A percentile compares a stretch with the other conserved stretches of the same genome.
Conservation (phyloP, 495 filamentous ascomycete species). For the Pseudotulostoma volvatum region DNA sequence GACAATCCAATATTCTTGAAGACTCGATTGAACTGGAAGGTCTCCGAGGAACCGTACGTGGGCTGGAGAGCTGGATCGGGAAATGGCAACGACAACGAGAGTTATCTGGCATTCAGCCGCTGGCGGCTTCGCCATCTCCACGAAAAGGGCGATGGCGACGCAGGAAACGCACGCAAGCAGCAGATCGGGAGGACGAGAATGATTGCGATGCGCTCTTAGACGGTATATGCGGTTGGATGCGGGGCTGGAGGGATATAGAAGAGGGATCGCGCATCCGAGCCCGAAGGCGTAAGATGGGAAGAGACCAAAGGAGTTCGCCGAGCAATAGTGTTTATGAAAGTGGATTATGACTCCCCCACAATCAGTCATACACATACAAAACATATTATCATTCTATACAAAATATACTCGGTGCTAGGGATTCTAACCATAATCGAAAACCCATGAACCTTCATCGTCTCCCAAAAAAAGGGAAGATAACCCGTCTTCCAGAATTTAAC, state of each 20-base stretch:
- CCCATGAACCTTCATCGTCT: no score
- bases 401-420: no score
- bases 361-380: no score
- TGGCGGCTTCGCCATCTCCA: constrained; percentile 1
- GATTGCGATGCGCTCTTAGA: constrained; percentile 19
- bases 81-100: constrained; percentile 13
- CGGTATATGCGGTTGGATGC: constrained; percentile 25
- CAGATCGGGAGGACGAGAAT: constrained; percentile 5
- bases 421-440: no score
- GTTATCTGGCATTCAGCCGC: neutral
- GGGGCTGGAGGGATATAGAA: constrained; percentile 25
- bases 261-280: constrained; percentile 19
- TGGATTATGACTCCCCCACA: no score
- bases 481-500: no score
- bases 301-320: constrained; percentile 5
- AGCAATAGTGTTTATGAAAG: no score
- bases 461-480: no score
- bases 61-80: constrained; percentile 19
- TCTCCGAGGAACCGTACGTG: constrained; percentile 22
- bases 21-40: constrained; percentile 22
- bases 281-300: constrained; percentile 10
- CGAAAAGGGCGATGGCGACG: neutral
- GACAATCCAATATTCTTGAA: constrained; percentile 18
- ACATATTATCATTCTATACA: no score
- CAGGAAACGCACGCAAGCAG: neutral